These are phyloP conservation scores for Penicillium verrucosum DNA, from an alignment of 2,329 filamentous ascomycete genomes.

Conservation along the genomic window DNA sequence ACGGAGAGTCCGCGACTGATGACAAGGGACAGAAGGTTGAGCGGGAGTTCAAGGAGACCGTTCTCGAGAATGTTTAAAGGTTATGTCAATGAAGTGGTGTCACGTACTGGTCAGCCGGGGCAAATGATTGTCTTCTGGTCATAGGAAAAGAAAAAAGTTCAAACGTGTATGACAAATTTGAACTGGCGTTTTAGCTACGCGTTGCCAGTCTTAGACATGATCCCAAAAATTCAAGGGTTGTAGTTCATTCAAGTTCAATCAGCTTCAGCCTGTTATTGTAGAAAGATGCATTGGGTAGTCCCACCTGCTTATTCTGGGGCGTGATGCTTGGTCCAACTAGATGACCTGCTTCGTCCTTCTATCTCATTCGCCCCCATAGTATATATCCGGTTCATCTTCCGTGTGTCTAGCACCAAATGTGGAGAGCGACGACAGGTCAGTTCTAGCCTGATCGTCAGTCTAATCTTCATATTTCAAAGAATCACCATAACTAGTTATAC, in stretches of 20 bases:
- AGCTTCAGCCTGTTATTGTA: background rate
- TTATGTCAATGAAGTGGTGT: constrained; percentile 67
- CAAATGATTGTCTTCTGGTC: constrained; percentile 27
- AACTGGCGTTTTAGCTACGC: constrained; percentile 10
- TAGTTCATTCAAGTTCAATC: constrained; percentile 12
- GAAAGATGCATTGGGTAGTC: background rate
- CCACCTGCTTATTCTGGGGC: background rate
- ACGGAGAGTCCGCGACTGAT: constrained; percentile 94
- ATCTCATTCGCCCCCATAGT: background rate
- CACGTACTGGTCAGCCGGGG: constrained; percentile 65
- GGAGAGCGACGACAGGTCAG: background rate
- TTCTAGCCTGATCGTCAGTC: background rate
- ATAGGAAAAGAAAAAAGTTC: constrained; percentile 29
- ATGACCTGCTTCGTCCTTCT: background rate
- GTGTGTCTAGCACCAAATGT: background rate
- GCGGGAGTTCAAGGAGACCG: constrained; percentile 98
- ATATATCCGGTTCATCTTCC: background rate
- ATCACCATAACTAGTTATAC: too few relatives aligned
- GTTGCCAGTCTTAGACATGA: constrained; percentile 13
- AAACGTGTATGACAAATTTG: constrained; percentile 26
- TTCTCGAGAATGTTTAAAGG: constrained; percentile 87
- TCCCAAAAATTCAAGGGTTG: constrained; percentile 12
- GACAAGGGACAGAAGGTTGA: constrained; percentile 98
- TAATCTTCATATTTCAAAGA: background rate
- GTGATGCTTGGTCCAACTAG: background rate